Percentiles rank a stretch among this genome's conserved stretches.
Conservation (phyloP, 1,284 basidiomycete genomes). For the Chondrostereum purpureum region DNA sequence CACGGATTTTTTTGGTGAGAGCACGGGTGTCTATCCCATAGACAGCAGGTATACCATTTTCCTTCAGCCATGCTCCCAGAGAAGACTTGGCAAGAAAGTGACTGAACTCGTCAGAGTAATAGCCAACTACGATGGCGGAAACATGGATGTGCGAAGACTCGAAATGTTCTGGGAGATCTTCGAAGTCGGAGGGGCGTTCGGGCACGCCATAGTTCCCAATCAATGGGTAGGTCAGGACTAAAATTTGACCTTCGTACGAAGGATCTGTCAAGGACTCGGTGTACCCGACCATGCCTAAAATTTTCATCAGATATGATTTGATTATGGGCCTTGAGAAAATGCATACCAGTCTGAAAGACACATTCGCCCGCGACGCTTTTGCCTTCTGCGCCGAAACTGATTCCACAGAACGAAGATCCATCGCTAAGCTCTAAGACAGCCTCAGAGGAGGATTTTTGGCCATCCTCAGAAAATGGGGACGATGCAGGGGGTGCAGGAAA, state of each 20-base stretch:
- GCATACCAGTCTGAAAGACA: conserved; percentile 88
- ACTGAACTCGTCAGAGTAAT: conserved; percentile 92
- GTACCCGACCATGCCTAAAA: conserved; percentile 95
- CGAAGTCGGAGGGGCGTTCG: conserved; percentile 48
- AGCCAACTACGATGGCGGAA: conserved; percentile 87
- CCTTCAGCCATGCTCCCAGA: conserved; percentile 90
- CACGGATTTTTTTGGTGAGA: conserved; percentile 93
- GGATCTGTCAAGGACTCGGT: conserved; percentile 98
- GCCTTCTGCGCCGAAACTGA: conserved; percentile 88
- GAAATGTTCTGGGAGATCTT: conserved; percentile 74
- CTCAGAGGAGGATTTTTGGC: conserved; percentile 32
- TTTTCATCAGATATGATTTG: conserved; percentile 9
- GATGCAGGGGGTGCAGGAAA: conserved; percentile 49
- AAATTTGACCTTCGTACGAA: conserved; percentile 97
- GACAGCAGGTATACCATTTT: conserved; percentile 91
- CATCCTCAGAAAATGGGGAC: conserved; percentile 31
- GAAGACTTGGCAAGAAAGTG: conserved; percentile 92
- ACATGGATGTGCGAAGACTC: conserved; percentile 95
- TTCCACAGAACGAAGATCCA: conserved; percentile 83
- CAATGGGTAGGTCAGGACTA: conserved; percentile 95
- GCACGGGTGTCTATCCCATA: conserved; percentile 97
- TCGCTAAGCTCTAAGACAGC: conserved; percentile 88
- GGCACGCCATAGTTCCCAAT: conserved; percentile 99
- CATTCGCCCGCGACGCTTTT: conserved; percentile 97
- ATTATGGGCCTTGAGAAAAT: conserved; percentile 8